phyloP scores from a whole-genome alignment of 225 moss, liverwort and hornwort genomes.

The Lunularia cruciata region DNA sequence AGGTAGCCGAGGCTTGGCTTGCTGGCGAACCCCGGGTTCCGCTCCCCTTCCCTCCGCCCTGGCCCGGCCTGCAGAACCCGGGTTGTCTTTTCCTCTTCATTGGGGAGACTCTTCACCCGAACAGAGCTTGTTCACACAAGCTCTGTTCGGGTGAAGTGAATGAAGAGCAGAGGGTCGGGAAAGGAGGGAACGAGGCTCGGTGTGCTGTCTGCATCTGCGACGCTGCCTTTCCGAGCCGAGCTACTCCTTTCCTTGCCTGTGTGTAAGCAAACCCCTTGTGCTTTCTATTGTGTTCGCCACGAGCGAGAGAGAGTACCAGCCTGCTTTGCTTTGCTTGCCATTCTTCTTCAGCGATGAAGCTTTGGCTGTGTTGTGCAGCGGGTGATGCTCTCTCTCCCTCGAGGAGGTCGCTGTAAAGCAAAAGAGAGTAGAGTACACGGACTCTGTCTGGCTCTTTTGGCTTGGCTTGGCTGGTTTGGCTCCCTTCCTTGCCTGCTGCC shows the following conservation, averaged over 20 bases:
- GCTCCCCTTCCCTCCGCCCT: too few relatives aligned
- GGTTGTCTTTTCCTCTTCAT: too few relatives aligned
- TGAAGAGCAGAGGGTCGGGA: too few relatives aligned
- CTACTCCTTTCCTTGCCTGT: slow-evolving; percentile 2
- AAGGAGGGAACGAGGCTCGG: not conserved
- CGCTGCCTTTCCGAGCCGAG: slow-evolving; percentile 5
- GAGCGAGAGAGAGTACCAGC: too few relatives aligned
- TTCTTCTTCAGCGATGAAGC: slow-evolving; percentile 2
- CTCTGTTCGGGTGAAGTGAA: too few relatives aligned
- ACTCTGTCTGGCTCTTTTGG: not conserved
- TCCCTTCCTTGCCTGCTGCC: slow-evolving; percentile 15
- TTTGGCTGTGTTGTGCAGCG: slow-evolving; percentile 11
- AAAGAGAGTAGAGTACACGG: slow-evolving; percentile 2
- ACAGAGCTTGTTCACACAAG: too few relatives aligned
- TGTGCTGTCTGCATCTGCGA: too few relatives aligned
- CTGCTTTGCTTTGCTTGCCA: not conserved
- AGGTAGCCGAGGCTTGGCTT: not conserved
- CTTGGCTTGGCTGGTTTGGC: not conserved
- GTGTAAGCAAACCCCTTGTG: not conserved
- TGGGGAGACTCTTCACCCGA: too few relatives aligned
- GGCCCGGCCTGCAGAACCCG: not conserved
- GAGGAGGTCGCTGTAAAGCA: slow-evolving; percentile 9
- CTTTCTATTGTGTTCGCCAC: too few relatives aligned
- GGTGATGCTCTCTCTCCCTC: slow-evolving; percentile 4
- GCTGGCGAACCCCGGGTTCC: not conserved